Evolutionary conservation across 2,329 filamentous ascomycete species (phyloP).

Genomic region (Teratosphaeriaceae sp.): DNA sequence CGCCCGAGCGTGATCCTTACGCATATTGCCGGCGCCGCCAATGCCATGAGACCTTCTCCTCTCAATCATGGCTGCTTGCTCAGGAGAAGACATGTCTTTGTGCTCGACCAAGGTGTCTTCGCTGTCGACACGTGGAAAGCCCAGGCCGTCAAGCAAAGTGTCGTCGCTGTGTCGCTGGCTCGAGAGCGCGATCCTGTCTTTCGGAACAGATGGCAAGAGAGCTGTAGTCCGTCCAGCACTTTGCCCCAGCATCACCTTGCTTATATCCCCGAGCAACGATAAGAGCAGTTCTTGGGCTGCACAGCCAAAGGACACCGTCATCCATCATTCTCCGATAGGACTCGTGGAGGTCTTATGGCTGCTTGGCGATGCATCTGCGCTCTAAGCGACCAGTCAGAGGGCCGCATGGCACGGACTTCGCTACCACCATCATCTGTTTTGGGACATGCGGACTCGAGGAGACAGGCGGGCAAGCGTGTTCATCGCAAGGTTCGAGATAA

Average conservation of each 20-base stretch:
- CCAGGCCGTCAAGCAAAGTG: neutral
- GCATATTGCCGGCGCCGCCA: constrained; percentile 17
- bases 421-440: no score
- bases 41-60: constrained; percentile 12
- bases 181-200: neutral
- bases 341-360: neutral
- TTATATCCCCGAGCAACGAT: neutral
- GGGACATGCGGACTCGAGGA: no score
- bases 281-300: neutral
- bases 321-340: neutral
- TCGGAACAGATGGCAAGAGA: neutral
- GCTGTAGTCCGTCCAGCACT: neutral
- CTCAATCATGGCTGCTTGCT: constrained; percentile 1
- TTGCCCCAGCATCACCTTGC: neutral
- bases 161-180: constrained; percentile 3
- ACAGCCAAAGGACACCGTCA: neutral
- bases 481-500: constrained; percentile 4
- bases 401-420: neutral
- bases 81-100: neutral
- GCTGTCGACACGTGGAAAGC: constrained; percentile 4
- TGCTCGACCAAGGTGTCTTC: constrained; percentile 5
- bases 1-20: no score
- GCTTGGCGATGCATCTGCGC: neutral
- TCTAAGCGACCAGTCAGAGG: neutral
- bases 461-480: neutral